Percentiles rank a stretch among this genome's conserved stretches.
These are phyloP conservation scores for Starmerella bombicola DNA, from an alignment of 805 yeast genomes.

Conservation along the genomic window DNA sequence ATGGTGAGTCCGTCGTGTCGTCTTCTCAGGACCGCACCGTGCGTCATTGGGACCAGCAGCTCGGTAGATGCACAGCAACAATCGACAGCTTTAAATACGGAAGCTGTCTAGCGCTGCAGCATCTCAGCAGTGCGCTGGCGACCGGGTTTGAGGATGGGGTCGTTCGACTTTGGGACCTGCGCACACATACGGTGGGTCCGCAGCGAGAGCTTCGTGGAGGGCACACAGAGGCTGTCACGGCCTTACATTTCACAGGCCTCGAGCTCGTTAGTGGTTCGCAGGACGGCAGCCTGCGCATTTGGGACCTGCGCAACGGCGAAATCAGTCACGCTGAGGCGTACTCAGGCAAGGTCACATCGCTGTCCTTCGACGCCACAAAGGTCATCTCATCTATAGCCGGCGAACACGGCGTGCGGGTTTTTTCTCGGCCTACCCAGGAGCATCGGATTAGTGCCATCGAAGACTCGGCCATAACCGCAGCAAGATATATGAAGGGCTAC, in stretches of 20 bases:
- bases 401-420: constrained; percentile 41
- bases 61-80: constrained; percentile 58
- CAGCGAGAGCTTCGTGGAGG: constrained; percentile 35
- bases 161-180: constrained; percentile 63
- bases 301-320: constrained; percentile 64
- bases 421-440: constrained; percentile 42
- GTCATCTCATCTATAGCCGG: constrained; percentile 41
- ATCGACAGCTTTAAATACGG: constrained; percentile 41
- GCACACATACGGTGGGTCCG: constrained; percentile 46
- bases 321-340: constrained; percentile 50
- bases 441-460: constrained; percentile 45
- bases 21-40: constrained; percentile 63
- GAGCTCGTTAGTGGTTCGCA: constrained; percentile 50
- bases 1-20: constrained; percentile 39
- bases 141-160: constrained; percentile 68
- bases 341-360: constrained; percentile 41
- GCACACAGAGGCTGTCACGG: constrained; percentile 56
- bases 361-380: constrained; percentile 48
- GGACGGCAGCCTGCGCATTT: constrained; percentile 51
- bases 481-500: constrained; percentile 50
- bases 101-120: constrained; percentile 51
- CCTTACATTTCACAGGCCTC: constrained; percentile 55
- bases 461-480: constrained; percentile 31
- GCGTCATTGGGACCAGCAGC: constrained; percentile 59
- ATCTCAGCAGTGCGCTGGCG: constrained; percentile 64